Percentiles rank a stretch among this genome's conserved stretches.
Conservation (phyloP, 768 basidiomycete genomes). For the Tylopilus sp. region DNA sequence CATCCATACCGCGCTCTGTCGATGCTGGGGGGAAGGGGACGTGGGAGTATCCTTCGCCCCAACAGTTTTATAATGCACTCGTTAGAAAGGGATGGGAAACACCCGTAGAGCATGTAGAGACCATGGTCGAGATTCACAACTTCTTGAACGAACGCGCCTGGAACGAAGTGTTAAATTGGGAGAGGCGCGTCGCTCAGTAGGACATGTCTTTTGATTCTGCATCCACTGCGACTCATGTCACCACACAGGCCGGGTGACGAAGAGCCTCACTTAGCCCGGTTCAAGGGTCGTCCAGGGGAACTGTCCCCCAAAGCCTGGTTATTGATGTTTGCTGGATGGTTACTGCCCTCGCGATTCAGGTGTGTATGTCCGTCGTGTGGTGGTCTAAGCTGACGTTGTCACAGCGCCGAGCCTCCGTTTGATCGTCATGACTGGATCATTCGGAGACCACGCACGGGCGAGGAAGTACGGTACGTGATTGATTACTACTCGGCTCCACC, state of each 20-base stretch:
- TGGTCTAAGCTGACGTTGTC: constrained; percentile 1
- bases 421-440: constrained; percentile 99
- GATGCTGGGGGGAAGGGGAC: constrained; percentile 27
- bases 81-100: constrained; percentile 97
- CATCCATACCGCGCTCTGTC: constrained; percentile 78
- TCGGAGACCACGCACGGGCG: constrained; percentile 70
- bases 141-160: constrained; percentile 97
- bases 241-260: constrained; percentile 47
- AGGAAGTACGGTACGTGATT: constrained; percentile 93
- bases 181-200: constrained; percentile 49
- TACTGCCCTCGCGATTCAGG: constrained; percentile 90
- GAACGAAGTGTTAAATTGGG: constrained; percentile 93
- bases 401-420: constrained; percentile 87
- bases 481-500: constrained; percentile 97
- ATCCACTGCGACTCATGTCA: not conserved
- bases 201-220: not conserved
- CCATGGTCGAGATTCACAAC: constrained; percentile 98
- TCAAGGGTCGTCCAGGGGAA: constrained; percentile 89
- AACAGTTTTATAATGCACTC: constrained; percentile 97
- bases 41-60: constrained; percentile 97
- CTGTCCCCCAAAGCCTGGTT: constrained; percentile 92
- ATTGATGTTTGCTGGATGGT: constrained; percentile 81
- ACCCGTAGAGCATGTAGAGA: constrained; percentile 92
- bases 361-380: constrained; percentile 35
- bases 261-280: constrained; percentile 72